Conservation (phyloP, 768 basidiomycete genomes). For the Sutorius australiensis region DNA sequence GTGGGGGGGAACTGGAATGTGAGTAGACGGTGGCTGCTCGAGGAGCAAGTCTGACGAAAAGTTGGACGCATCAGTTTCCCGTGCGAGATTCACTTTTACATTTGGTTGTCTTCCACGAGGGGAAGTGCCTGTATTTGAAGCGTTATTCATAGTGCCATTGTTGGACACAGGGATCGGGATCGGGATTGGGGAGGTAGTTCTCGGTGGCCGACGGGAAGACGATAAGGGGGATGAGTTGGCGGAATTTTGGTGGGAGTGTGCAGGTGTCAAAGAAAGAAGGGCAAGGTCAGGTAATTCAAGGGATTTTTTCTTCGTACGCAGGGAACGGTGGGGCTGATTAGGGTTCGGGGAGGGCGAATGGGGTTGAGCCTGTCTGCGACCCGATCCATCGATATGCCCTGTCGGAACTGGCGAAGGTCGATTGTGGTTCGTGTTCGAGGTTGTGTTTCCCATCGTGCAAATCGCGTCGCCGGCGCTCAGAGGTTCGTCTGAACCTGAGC, state of each 20-base stretch:
- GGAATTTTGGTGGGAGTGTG: conserved; percentile 33
- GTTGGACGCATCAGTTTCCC: conserved; percentile 28
- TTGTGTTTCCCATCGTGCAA: conserved; percentile 33
- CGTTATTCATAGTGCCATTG: conserved; percentile 36
- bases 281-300: conserved; percentile 76
- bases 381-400: conserved; percentile 25
- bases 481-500: conserved; percentile 9
- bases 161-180: conserved; percentile 41
- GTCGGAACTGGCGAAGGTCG: conserved; percentile 23
- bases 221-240: conserved; percentile 41
- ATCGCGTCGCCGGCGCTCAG: conserved; percentile 18
- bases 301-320: conserved; percentile 66
- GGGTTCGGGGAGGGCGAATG: conserved; percentile 40
- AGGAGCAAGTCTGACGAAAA: conserved; percentile 38
- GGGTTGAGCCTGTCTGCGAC: conserved; percentile 18
- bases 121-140: conserved; percentile 34
- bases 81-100: conserved; percentile 26
- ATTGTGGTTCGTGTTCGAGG: conserved; percentile 30
- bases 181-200: conserved; percentile 47
- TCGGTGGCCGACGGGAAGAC: conserved; percentile 36
- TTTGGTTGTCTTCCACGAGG: conserved; percentile 33
- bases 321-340: conserved; percentile 52
- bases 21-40: conserved; percentile 43
- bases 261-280: conserved; percentile 44
- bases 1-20: conserved; percentile 35